Percentiles rank a stretch among this genome's conserved stretches.
Conservation (phyloP, 2,329 filamentous ascomycete genomes). For the Didymella pinodella region DNA sequence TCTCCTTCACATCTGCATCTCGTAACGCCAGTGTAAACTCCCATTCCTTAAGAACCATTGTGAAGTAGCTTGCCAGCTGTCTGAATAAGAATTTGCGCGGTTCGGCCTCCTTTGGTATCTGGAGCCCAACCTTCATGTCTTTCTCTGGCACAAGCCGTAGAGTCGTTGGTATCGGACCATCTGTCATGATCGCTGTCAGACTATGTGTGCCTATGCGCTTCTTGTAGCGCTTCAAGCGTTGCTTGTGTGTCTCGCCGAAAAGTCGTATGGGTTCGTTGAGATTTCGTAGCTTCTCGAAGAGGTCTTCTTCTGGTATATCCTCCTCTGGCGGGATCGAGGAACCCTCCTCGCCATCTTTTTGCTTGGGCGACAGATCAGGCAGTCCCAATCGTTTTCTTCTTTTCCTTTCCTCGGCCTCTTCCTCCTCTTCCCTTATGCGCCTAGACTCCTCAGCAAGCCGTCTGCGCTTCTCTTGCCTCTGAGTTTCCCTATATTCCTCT, state of each 20-base stretch:
- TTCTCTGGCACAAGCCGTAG: constrained; percentile 80
- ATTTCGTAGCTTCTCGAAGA: constrained; percentile 71
- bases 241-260: constrained; percentile 81
- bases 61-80: constrained; percentile 94
- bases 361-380: constrained; percentile 70
- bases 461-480: constrained; percentile 82
- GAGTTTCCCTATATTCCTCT: constrained; percentile 71
- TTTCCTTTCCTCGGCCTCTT: constrained; percentile 74
- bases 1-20: constrained; percentile 67
- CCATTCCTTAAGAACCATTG: constrained; percentile 92
- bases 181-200: constrained; percentile 61
- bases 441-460: constrained; percentile 82
- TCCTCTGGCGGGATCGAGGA: constrained; percentile 57
- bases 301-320: constrained; percentile 75
- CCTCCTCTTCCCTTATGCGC: constrained; percentile 72
- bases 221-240: constrained; percentile 74
- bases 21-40: constrained; percentile 74
- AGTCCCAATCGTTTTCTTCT: constrained; percentile 80
- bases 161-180: constrained; percentile 86
- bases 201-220: constrained; percentile 61
- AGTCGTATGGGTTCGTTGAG: constrained; percentile 76
- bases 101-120: constrained; percentile 68
- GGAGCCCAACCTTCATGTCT: constrained; percentile 80
- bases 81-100: constrained; percentile 78
- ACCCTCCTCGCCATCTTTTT: constrained; percentile 56